These are phyloP conservation scores for Discostella stelligeroides DNA, from an alignment of 108 stramenopile genomes.

Conservation along the genomic window DNA sequence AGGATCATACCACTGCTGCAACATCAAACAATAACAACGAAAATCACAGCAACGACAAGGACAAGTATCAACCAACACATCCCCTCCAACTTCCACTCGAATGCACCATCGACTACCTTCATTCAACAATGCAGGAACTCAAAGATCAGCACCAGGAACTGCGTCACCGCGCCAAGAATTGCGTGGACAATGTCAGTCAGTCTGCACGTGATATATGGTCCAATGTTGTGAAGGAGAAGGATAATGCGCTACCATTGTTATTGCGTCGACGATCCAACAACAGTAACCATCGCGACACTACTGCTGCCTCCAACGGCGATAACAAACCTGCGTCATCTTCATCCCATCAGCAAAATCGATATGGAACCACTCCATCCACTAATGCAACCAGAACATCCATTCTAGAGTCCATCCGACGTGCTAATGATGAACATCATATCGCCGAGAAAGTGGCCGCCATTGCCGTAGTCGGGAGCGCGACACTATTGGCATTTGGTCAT, in stretches of 20 bases:
- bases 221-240: slow-evolving; percentile 9
- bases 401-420: slow-evolving; percentile 26
- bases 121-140: slow-evolving; percentile 17
- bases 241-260: slow-evolving; percentile 31
- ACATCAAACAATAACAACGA: background rate
- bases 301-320: background rate
- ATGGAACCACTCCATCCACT: slow-evolving; percentile 18
- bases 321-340: background rate
- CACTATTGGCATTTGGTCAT: slow-evolving; percentile 39
- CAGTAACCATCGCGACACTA: background rate
- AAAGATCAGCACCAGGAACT: slow-evolving; percentile 26
- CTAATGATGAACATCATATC: slow-evolving; percentile 36
- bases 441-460: slow-evolving; percentile 41
- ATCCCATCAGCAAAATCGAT: slow-evolving; percentile 20
- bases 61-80: background rate
- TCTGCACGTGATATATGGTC: slow-evolving; percentile 23
- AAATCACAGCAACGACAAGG: background rate
- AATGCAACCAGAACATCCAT: background rate
- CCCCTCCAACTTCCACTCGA: slow-evolving; percentile 9
- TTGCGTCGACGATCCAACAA: background rate
- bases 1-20: background rate
- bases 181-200: slow-evolving; percentile 16
- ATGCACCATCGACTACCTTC: slow-evolving; percentile 24
- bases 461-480: slow-evolving; percentile 43
- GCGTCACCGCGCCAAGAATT: slow-evolving; percentile 14